Evolutionary conservation across 2,329 filamentous ascomycete genomes (phyloP).

Genomic region (Cercospora zeina): DNA sequence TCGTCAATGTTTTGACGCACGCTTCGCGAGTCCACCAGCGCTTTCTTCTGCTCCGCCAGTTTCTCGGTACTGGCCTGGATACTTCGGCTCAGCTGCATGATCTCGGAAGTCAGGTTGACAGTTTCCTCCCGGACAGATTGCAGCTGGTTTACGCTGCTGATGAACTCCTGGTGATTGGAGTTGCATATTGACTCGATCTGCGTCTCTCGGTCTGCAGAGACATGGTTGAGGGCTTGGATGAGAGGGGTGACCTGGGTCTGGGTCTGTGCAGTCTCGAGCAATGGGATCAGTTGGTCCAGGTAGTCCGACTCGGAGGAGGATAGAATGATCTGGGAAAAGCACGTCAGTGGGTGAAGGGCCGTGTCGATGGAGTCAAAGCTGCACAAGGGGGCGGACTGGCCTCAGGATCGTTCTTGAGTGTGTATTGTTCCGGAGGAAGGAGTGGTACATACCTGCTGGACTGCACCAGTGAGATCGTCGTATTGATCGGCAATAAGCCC

Average conservation of each 20-base stretch:
- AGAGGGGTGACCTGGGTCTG: conserved; percentile 67
- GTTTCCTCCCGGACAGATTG: conserved; percentile 89
- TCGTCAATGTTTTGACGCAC: conserved; percentile 96
- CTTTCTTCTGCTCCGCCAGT: conserved; percentile 90
- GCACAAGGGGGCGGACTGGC: too few relatives aligned
- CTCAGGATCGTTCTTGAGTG: too few relatives aligned
- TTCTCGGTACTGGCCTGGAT: conserved; percentile 95
- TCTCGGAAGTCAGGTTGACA: conserved; percentile 83
- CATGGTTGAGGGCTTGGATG: conserved; percentile 74
- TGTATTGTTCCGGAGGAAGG: too few relatives aligned
- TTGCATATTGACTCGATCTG: conserved; percentile 95
- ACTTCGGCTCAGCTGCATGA: conserved; percentile 86
- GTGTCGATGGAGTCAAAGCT: too few relatives aligned
- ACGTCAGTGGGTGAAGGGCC: conserved; percentile 22
- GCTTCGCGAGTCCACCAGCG: conserved; percentile 84
- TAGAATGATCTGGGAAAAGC: conserved; percentile 73
- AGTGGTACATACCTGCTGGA: conserved; percentile 51
- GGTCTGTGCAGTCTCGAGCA: conserved; percentile 82
- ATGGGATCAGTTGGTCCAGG: conserved; percentile 90
- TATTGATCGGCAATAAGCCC: conserved; percentile 45
- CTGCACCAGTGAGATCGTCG: conserved; percentile 52
- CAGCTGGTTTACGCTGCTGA: conserved; percentile 90
- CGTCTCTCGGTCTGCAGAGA: conserved; percentile 80
- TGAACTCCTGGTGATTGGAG: conserved; percentile 95
- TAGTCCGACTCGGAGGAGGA: conserved; percentile 91